phyloP scores from a whole-genome alignment of 176 grass and related monocot species.

The Saccharum spontaneum region DNA sequence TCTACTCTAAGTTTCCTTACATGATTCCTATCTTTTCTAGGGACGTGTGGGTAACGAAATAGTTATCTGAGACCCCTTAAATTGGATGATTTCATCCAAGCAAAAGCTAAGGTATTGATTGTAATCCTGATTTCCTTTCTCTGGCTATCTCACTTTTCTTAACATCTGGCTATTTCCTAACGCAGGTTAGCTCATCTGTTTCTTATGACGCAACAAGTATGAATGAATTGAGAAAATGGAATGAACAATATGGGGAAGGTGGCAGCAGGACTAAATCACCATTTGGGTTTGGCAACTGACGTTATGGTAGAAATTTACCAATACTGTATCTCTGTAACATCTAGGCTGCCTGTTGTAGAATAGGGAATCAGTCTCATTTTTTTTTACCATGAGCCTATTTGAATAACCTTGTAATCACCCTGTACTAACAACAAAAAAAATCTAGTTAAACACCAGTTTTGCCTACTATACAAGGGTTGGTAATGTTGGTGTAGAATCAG shows the following conservation, averaged over 20 bases:
- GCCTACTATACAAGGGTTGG: neutral
- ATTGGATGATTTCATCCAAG: conserved; percentile 89
- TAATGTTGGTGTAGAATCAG: neutral
- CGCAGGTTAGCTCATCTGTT: conserved; percentile 81
- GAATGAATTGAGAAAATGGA: conserved; percentile 97
- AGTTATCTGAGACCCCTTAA: conserved; percentile 58
- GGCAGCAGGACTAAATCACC: conserved; percentile 74
- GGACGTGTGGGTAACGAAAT: conserved; percentile 34
- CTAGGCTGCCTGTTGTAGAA: conserved; percentile 11
- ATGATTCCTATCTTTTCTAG: conserved; percentile 39
- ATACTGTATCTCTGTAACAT: conserved; percentile 36
- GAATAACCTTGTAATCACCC: conserved; percentile 26
- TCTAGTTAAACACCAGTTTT: conserved; percentile 21
- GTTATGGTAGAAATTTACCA: conserved; percentile 12
- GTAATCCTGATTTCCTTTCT: neutral
- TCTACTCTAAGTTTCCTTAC: neutral
- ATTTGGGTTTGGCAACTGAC: conserved; percentile 86
- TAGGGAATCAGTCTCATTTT: neutral
- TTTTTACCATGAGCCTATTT: conserved; percentile 34
- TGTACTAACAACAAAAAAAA: conserved; percentile 26
- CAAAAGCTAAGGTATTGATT: conserved; percentile 85
- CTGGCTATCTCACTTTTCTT: neutral
- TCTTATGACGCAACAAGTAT: conserved; percentile 85
- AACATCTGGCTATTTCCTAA: conserved; percentile 20
- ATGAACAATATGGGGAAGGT: conserved; percentile 92